Percentiles rank a stretch among this genome's conserved stretches.
Conservation (phyloP, 2,329 filamentous ascomycete genomes). For the Hirsutella minnesotensis region DNA sequence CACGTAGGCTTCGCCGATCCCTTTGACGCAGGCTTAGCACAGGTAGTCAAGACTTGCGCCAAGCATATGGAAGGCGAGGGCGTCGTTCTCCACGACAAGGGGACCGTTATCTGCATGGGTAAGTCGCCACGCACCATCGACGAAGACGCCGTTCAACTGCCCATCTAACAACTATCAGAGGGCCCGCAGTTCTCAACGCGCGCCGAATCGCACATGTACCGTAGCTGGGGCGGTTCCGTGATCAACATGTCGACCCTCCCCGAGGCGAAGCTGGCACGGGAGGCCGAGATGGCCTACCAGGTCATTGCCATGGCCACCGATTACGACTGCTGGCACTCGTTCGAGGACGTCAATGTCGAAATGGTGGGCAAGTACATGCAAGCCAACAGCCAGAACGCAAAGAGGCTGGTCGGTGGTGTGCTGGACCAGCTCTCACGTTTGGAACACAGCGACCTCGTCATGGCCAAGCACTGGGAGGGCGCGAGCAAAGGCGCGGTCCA, state of each 20-base stretch:
- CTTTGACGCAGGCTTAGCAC: constrained; percentile 69
- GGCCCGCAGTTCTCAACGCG: constrained; percentile 97
- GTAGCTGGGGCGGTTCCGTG: constrained; percentile 81
- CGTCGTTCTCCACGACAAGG: constrained; percentile 71
- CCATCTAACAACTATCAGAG: constrained; percentile 40
- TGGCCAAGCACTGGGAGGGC: constrained; percentile 72
- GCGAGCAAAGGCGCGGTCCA: constrained; percentile 64
- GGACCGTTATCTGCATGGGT: constrained; percentile 88
- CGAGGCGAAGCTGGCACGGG: constrained; percentile 89
- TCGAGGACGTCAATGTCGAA: constrained; percentile 78
- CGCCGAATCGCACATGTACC: constrained; percentile 91
- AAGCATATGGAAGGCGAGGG: constrained; percentile 68
- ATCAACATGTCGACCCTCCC: constrained; percentile 98
- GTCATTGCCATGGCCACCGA: constrained; percentile 99
- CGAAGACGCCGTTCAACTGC: not conserved
- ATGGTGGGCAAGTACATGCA: constrained; percentile 98
- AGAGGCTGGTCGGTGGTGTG: constrained; percentile 72
- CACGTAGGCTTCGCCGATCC: constrained; percentile 95
- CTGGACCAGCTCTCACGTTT: constrained; percentile 73
- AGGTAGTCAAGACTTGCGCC: constrained; percentile 69
- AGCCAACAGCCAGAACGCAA: constrained; percentile 80
- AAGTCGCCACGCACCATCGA: constrained; percentile 19
- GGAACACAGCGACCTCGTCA: constrained; percentile 63
- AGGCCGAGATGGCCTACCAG: constrained; percentile 93
- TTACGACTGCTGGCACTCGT: constrained; percentile 94